These are phyloP conservation scores for Capsicum chinense DNA, from an alignment of 257 asterid genomes.

Conservation along the genomic window DNA sequence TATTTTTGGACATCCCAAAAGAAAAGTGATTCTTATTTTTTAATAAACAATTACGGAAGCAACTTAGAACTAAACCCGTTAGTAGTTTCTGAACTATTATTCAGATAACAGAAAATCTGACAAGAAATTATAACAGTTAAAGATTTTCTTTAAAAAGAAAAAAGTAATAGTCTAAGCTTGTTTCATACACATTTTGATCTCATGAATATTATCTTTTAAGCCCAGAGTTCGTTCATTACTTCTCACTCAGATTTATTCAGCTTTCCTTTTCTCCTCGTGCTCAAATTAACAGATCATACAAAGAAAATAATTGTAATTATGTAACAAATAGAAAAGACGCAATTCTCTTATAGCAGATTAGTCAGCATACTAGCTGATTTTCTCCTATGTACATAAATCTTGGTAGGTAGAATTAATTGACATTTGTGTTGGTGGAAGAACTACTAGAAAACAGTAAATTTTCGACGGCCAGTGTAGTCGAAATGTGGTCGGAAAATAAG, in stretches of 20 bases:
- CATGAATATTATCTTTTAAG: conserved; percentile 4
- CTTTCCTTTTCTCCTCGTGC: neutral
- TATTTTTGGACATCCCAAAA: neutral
- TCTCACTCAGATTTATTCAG: neutral
- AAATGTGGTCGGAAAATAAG: too few relatives aligned
- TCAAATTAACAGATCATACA: neutral
- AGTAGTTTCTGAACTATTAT: neutral
- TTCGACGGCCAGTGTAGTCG: too few relatives aligned
- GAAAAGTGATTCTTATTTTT: neutral
- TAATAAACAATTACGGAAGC: neutral
- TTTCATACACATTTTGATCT: conserved; percentile 13
- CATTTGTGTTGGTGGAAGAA: neutral
- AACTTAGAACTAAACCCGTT: neutral
- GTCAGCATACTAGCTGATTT: neutral
- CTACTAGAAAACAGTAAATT: too few relatives aligned
- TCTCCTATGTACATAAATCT: neutral
- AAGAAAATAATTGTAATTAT: neutral
- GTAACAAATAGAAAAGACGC: too few relatives aligned
- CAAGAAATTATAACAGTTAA: neutral
- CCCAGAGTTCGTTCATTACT: neutral
- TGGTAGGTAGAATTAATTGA: neutral
- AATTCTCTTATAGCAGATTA: conserved; percentile 14
- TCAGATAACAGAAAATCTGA: conserved; percentile 6
- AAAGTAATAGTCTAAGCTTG: neutral
- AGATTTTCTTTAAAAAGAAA: neutral